Evolutionary conservation across 2,329 filamentous ascomycete genomes (phyloP), one percentile per base, ranked within the genome.

Genomic region (Didymella sp.): DNA sequence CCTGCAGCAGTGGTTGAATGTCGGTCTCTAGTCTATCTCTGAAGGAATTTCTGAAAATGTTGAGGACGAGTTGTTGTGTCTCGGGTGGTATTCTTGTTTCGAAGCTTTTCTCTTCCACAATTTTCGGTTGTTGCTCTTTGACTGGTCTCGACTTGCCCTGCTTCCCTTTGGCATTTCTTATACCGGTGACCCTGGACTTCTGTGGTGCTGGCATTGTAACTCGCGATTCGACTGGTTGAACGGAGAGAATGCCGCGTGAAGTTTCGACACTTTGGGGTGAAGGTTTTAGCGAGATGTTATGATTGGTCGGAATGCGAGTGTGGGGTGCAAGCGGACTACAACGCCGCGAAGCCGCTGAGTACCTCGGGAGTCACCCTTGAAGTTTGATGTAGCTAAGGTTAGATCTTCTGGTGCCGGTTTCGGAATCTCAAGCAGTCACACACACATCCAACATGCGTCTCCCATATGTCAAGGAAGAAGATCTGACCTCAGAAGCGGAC

Each of bases 21-120:
- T 82, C 75, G 45, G 87, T 81, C 6, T 68, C 62, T 8, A 74
- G 57, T 3, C 69, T 61, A 22, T 72, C 74, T 0, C 58, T 43
- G 66, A 95, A 90, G 0, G 89, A 82, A 58, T 84, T 78, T 56
- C 82, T 82, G 78, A 96, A 96, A 60, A 92, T 79, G 66, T 92
- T 83, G 43, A 96, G 80, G 24, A 95, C 81, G 31, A 84, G 78
- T 73, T 93, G 90, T 70, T 92, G 89, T 2, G 88, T 72, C 37
- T 82, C 76, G 7, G 82, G 42, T 1, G 84, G 81, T 17, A 86
- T 67, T 0, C 56, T 25, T 13, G 66, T 62, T 37, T 59, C 46
- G 1, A 49, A n/a, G 17, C 50, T 49, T 11, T 47, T 43, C 28
- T 60, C 52, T 6, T 58, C 49, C 5, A 46, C 35, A 11, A 47